A percentile compares a stretch with the other conserved stretches of the same genome.
These are phyloP conservation scores for Leishmania aethiopica DNA, from an alignment of 208 protist species.

Conservation along the genomic window DNA sequence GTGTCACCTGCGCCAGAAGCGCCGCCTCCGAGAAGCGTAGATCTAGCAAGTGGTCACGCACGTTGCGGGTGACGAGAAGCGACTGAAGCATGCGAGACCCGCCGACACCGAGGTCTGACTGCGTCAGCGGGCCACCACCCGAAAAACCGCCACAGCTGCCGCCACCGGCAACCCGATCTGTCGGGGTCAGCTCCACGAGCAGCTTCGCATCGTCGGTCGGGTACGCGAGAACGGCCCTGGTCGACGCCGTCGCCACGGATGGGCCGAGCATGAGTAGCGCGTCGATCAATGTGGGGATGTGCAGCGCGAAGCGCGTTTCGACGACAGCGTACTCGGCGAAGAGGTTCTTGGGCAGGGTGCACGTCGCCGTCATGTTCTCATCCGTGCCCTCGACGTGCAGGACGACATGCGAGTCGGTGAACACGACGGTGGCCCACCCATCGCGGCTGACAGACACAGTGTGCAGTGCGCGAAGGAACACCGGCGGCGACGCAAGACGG, in stretches of 20 bases:
- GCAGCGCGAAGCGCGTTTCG: conserved; percentile 55
- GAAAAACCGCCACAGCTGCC: background rate
- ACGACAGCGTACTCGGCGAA: conserved; percentile 81
- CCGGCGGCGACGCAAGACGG: conserved; percentile 43
- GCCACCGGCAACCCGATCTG: conserved; percentile 5
- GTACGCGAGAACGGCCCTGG: conserved; percentile 54
- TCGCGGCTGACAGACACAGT: conserved; percentile 57
- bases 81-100: conserved; percentile 52
- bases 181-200: conserved; percentile 62
- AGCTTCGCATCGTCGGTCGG: conserved; percentile 54
- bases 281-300: conserved; percentile 70
- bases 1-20: conserved; percentile 46
- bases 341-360: conserved; percentile 60
- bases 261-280: conserved; percentile 71
- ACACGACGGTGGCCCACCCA: conserved; percentile 68
- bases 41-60: conserved; percentile 57
- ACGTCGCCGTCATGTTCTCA: conserved; percentile 76
- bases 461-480: conserved; percentile 68
- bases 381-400: conserved; percentile 75
- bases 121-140: background rate
- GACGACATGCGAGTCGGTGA: conserved; percentile 59
- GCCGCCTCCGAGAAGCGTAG: conserved; percentile 60
- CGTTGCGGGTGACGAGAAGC: conserved; percentile 64
- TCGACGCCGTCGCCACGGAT: conserved; percentile 24
- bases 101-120: background rate